Evolutionary conservation across 2,329 filamentous ascomycete species (phyloP), one percentile per base, ranked within the genome.

Genomic region (Neonectria neomacrospora): DNA sequence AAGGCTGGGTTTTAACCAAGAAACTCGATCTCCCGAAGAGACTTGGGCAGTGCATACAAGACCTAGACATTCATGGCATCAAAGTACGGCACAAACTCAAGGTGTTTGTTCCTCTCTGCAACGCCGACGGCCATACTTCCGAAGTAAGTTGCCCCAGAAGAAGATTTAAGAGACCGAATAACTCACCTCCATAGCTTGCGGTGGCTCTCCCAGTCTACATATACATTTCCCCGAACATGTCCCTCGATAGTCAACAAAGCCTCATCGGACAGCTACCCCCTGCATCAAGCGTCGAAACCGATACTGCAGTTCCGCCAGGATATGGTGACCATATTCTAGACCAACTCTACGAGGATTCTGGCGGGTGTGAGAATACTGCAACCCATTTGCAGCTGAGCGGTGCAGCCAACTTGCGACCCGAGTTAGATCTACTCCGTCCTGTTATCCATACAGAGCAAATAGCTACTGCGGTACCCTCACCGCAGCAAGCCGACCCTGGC

Each of bases 271-370:
- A 88, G 69, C 80, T 80, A 4, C 83, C 85, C 3, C 11, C 67
- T 82, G 73, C 74, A 82, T 54, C 77, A 8, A 81, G 83, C 42
- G 81, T 83, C 26, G 83, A 87, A 34, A 81, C 86, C 58, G 83
- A 86, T 14, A 83, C 86, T 22, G 86, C 90, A 59, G 94, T 94
- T 5, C 96, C 96, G 7, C 96, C 96, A 0, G 88, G 93, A 23
- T 98, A 99, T 73, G 94, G 93, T 58, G 88, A 94, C 69, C 96
- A 98, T 77, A 86, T 91, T 47, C 86, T 97, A n/a, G 96, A 98
- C 75, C 90, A 92, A 74, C 83, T 98, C 1, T 98, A 96, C 78
- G 92, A 93, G 68, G 92, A 94, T 64, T 85, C 97, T 53, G 92
- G 96, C 71, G 92, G 91, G 16, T 91, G 93, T 75, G 90, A 93